A percentile compares a stretch with the other conserved stretches of the same genome.
Conservation (phyloP, 306 rosid genomes). For the Herpetospermum pedunculosum region DNA sequence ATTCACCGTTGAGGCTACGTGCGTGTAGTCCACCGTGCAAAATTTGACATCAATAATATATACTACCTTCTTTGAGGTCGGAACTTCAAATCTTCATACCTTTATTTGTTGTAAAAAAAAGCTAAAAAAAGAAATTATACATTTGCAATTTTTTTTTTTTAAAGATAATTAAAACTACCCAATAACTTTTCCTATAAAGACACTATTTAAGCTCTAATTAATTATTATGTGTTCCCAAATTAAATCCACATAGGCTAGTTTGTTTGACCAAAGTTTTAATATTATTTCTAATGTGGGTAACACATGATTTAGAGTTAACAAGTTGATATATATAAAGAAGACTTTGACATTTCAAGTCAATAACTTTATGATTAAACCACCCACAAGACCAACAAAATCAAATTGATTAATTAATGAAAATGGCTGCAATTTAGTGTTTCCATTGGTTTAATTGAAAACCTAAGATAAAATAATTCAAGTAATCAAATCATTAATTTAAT, state of each 20-base stretch:
- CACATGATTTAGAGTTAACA: not conserved
- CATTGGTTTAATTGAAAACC: not conserved
- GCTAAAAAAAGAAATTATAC: too few relatives aligned
- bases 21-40: too few relatives aligned
- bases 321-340: slow-evolving; percentile 2
- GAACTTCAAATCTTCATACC: too few relatives aligned
- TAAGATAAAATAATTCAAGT: not conserved
- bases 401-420: not conserved
- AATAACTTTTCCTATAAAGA: not conserved
- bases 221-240: not conserved
- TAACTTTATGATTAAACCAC: not conserved
- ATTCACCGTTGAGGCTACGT: too few relatives aligned
- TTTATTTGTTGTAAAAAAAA: too few relatives aligned
- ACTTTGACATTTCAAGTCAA: slow-evolving; percentile 9
- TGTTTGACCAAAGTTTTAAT: not conserved
- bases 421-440: not conserved
- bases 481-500: not conserved
- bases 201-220: not conserved
- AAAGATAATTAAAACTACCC: not conserved
- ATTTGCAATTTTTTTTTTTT: too few relatives aligned
- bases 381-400: not conserved
- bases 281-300: not conserved
- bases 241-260: not conserved
- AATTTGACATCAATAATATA: too few relatives aligned
- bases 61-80: too few relatives aligned